Base-by-base conservation (phyloP, 805 yeast genomes). In the Metschnikowia picachoensis region DNA sequence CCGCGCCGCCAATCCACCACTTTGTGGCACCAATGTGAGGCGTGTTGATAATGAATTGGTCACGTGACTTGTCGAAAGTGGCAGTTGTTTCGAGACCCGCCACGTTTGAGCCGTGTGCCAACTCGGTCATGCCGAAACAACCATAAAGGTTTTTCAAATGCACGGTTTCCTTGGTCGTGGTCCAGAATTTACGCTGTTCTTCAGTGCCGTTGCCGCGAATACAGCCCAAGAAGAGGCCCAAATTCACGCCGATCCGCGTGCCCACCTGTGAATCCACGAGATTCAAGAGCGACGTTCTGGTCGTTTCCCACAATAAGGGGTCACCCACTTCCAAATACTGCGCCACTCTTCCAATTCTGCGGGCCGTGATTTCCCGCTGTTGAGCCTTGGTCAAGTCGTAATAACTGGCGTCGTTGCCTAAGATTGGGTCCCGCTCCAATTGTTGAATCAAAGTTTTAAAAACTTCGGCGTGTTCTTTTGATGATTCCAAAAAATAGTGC, bases 401-500 rank as follows among this genome's bases (percentile, higher is more conserved):
- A 40, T 47, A 43, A 32, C 43, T 38, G 39, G 51, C 55, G 33
- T 49, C 53, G 35, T 38, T 45, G 41, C 44, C 46, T 49, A 56
- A 44, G 17, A 56, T 47, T 3, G 59, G 58, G 46, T 56, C 59
- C 17, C 57, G 36, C 37, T 56, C 59, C 46, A 56, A 37, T 35
- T 50, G 54, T 38, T 55, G 58, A 30, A 47, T 29, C 30, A 51
- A 17, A 3, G 32, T n/a, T 46, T 50, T 52, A 40, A 55, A 49
- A 31, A 37, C 39, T 36, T 47, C 51, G 12, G 62, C 59, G 41
- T 47, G 46, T 38, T 59, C 60, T 43, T 49, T 39, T 29, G 58
- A 49, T 6, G 55, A 54, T 46, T 61, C 66, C 48, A 61, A 56
- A 47, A 60, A 61, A 47, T 53, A 39, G 50, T 60, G 59, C 66